phyloP scores from a whole-genome alignment of 305 asterid genomes.

The Withania somnifera region DNA sequence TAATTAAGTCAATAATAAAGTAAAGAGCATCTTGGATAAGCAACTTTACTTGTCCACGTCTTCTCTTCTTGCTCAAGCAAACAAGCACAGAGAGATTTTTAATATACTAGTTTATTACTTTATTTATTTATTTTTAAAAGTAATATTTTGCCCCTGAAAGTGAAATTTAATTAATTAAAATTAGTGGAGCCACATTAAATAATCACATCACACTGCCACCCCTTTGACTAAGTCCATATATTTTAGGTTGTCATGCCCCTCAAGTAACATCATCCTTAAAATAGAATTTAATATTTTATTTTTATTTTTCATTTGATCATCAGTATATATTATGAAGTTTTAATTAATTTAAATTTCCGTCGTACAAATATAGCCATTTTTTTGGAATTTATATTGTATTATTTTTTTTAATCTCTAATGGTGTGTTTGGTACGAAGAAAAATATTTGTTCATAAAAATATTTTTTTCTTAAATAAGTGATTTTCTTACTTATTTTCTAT shows the following conservation, averaged over 20 bases:
- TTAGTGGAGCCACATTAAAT: not conserved
- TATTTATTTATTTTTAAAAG: not conserved
- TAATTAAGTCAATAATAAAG: not conserved
- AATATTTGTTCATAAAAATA: no score
- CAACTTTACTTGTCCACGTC: conserved; percentile 4
- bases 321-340: not conserved
- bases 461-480: no score
- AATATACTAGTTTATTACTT: no score
- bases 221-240: not conserved
- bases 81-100: not conserved
- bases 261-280: not conserved
- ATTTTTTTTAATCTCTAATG: no score
- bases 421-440: no score
- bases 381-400: no score
- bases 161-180: not conserved
- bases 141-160: not conserved
- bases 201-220: not conserved
- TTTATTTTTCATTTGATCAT: not conserved
- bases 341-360: accelerated
- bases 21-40: not conserved
- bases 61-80: conserved; percentile 11
- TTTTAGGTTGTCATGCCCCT: conserved; percentile 10
- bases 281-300: not conserved
- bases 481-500: no score
- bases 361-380: no score